Conservation (phyloP, 352 stramenopile genomes). For the Phytophthora constricta region DNA sequence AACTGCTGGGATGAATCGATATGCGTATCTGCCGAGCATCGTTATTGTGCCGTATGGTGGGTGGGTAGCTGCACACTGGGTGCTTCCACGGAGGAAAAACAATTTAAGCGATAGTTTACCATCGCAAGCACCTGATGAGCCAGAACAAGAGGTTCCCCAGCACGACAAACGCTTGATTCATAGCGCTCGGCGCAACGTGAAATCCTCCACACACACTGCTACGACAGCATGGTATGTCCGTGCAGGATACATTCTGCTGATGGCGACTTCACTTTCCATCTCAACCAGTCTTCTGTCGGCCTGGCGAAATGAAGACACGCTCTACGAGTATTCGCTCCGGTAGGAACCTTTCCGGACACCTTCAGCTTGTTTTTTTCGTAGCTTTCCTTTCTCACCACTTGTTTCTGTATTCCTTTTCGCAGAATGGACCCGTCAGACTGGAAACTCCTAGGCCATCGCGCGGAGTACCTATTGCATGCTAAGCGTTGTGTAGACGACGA, state of each 20-base stretch:
- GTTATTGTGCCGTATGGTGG: conserved; percentile 45
- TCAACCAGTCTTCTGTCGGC: conserved; percentile 20
- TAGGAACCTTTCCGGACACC: no score
- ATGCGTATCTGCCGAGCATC: conserved; percentile 60
- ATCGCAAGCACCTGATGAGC: not conserved
- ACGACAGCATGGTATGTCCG: not conserved
- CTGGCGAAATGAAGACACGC: conserved; percentile 39
- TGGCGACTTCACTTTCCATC: conserved; percentile 16
- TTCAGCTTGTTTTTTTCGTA: no score
- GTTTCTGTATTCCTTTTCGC: not conserved
- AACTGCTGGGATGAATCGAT: conserved; percentile 48
- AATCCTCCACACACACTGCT: not conserved
- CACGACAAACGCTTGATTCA: not conserved
- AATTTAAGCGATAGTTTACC: not conserved
- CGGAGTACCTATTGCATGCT: conserved; percentile 4
- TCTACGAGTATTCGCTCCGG: conserved; percentile 37
- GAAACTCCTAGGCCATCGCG: conserved; percentile 42
- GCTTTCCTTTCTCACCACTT: not conserved
- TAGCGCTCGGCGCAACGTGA: not conserved
- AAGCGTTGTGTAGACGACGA: conserved; percentile 12
- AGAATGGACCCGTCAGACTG: conserved; percentile 51
- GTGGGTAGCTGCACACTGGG: conserved; percentile 13
- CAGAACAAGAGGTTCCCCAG: not conserved
- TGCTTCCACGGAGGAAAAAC: conserved; percentile 10
- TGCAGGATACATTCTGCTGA: conserved; percentile 8